Percentiles rank a stretch among this genome's conserved stretches.
These are phyloP conservation scores for Boletus rufocinnamomeus DNA, from an alignment of 768 basidiomycete genomes.

Conservation along the genomic window DNA sequence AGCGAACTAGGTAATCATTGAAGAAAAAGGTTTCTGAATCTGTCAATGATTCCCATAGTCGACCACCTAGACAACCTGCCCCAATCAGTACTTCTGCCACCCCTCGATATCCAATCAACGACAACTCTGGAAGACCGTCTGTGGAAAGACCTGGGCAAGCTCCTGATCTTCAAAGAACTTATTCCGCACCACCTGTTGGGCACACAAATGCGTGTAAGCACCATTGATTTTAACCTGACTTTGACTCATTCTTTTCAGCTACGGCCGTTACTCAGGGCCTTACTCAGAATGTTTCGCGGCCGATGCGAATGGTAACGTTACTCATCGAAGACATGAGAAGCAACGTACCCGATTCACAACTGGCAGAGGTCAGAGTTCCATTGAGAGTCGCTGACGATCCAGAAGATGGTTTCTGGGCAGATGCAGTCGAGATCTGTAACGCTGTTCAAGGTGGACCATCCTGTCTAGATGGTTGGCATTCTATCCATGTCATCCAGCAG, in stretches of 20 bases:
- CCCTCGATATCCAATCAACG: slow-evolving; percentile 9
- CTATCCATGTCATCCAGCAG: neutral
- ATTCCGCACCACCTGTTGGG: slow-evolving; percentile 14
- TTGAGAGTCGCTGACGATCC: slow-evolving; percentile 48
- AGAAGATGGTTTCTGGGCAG: slow-evolving; percentile 68
- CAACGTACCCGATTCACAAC: slow-evolving; percentile 52
- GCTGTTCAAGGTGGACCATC: slow-evolving; percentile 62
- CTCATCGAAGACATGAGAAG: slow-evolving; percentile 65
- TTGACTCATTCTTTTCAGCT: slow-evolving; percentile 16
- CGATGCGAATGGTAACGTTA: slow-evolving; percentile 59
- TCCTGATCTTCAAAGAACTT: neutral
- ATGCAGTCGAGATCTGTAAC: slow-evolving; percentile 61
- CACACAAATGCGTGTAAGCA: slow-evolving; percentile 40
- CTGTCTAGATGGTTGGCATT: slow-evolving; percentile 63
- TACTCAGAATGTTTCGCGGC: slow-evolving; percentile 19
- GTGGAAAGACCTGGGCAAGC: slow-evolving; percentile 3
- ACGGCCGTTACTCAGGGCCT: slow-evolving; percentile 11
- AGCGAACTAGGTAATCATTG: slow-evolving; percentile 17
- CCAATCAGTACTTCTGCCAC: neutral
- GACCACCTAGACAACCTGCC: slow-evolving; percentile 7
- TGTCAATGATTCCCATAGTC: neutral
- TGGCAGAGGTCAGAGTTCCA: slow-evolving; percentile 68
- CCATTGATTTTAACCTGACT: neutral
- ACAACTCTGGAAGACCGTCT: slow-evolving; percentile 4
- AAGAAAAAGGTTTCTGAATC: slow-evolving; percentile 9